phyloP scores from a whole-genome alignment of 2,329 filamentous ascomycete genomes.

The Stagonosporopsis chrysanthemi region DNA sequence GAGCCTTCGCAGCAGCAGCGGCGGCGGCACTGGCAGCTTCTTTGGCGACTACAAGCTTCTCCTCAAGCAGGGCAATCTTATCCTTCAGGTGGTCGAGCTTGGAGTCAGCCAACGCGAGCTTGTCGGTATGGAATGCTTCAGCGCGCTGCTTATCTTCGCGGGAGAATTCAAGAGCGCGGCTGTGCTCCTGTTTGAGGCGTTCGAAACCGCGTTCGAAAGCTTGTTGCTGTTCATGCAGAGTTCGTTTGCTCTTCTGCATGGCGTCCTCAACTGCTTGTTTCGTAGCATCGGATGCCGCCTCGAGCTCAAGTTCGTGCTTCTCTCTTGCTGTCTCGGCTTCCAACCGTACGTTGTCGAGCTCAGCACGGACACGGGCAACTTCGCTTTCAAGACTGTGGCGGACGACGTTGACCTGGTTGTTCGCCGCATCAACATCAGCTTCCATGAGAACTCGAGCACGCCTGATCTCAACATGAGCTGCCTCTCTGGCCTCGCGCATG shows the following conservation, averaged over 20 bases:
- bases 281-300: conserved; percentile 78
- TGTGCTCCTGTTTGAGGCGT: conserved; percentile 65
- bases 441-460: conserved; percentile 81
- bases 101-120: conserved; percentile 80
- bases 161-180: conserved; percentile 69
- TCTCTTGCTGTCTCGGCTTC: conserved; percentile 83
- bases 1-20: conserved; percentile 67
- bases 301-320: conserved; percentile 82
- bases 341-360: conserved; percentile 78
- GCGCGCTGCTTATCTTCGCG: conserved; percentile 82
- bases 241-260: conserved; percentile 60
- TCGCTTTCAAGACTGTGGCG: conserved; percentile 84
- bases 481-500: conserved; percentile 82
- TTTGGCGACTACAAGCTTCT: conserved; percentile 89
- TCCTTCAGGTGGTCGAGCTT: conserved; percentile 88
- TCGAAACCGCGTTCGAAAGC: conserved; percentile 48
- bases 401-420: conserved; percentile 83
- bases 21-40: conserved; percentile 85
- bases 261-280: conserved; percentile 64
- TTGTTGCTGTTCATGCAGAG: conserved; percentile 61
- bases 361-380: conserved; percentile 72
- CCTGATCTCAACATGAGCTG: conserved; percentile 79
- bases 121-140: conserved; percentile 81
- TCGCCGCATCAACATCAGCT: conserved; percentile 81
- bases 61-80: conserved; percentile 82